Conservation (phyloP, 73 alveolate species). For the Blepharisma stoltei region DNA sequence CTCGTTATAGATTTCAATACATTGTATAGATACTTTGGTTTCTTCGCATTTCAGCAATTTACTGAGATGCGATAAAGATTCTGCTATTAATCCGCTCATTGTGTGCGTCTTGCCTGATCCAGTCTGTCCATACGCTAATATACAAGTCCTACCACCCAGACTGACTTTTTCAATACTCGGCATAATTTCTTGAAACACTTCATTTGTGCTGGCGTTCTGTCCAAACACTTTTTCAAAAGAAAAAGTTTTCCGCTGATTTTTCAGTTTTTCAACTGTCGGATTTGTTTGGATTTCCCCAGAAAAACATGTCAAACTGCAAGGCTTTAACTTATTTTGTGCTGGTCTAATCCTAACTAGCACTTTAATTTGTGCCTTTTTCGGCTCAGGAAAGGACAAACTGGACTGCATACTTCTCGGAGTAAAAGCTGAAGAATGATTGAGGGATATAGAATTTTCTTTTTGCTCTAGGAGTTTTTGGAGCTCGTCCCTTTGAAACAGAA, state of each 20-base stretch:
- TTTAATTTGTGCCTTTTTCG: background rate
- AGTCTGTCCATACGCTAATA: slow-evolving; percentile 32
- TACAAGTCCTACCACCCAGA: slow-evolving; percentile 12
- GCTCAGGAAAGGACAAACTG: background rate
- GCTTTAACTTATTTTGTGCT: background rate
- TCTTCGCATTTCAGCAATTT: background rate
- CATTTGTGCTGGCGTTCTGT: background rate
- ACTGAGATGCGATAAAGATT: background rate
- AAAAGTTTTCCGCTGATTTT: slow-evolving; percentile 23
- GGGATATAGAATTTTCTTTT: background rate
- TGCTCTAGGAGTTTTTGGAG: background rate
- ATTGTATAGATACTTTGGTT: background rate
- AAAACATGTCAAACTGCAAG: no score
- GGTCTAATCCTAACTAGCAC: slow-evolving; percentile 17
- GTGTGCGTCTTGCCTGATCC: slow-evolving; percentile 30
- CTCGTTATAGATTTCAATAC: slow-evolving; percentile 26
- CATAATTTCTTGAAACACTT: slow-evolving; percentile 6
- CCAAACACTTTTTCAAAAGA: slow-evolving; percentile 21
- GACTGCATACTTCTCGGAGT: background rate
- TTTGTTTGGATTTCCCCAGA: background rate
- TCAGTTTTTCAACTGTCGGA: background rate
- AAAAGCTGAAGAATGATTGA: background rate
- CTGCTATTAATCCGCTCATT: background rate
- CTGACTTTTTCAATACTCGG: background rate
- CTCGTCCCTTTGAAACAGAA: background rate